Base-by-base conservation (phyloP, 345 rosid species). In the Carallia brachiata region DNA sequence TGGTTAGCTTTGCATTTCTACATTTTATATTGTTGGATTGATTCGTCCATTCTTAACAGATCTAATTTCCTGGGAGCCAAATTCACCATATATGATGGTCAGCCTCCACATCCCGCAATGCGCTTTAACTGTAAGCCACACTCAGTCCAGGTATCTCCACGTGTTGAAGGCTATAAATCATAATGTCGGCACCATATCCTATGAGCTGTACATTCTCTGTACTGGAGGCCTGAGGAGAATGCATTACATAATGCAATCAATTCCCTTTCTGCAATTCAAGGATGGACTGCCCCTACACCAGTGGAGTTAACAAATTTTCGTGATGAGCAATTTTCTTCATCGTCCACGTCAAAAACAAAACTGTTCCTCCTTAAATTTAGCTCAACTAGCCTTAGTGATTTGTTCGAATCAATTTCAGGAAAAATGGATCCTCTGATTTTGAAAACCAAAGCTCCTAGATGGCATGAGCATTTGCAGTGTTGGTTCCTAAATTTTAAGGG, bases 391-490 rank as follows among this genome's bases (percentile, higher is more conserved):
- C n/a, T 61, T 28, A 65, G 52, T 16, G 82, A 78, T 54, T 34
- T 76, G 2, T 32, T 28, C 7, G 75, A 68, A 57, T 67, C 75
- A 50, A 32, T 19, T 27, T 47, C 7, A 10, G 57, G 65, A 37
- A 48, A 65, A 56, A 63, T 50, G n/a, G 82, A 84, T 31, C 82
- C 94, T 2, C 59, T 93, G 77, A 74, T 89, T 19, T 71, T 93
- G 78, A 93, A 86, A 78, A 93, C 91, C 74, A 91, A 93, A 77
- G 85, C 91, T 3, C 98, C 98, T 57, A 88, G 98, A 77, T 93
- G 97, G 98, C 98, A 93, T 66, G 98, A 91, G 63, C 98, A 91
- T 74, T 79, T 89, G 52, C 98, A 91, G 64, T 93, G 97, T 73
- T 89, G 98, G 98, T 91, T 97, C 81, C 79, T 93, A 1, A 93